Percentiles rank a stretch among this genome's conserved stretches.
phyloP scores from a whole-genome alignment of 1,284 basidiomycete genomes.

The Malassezia nana region DNA sequence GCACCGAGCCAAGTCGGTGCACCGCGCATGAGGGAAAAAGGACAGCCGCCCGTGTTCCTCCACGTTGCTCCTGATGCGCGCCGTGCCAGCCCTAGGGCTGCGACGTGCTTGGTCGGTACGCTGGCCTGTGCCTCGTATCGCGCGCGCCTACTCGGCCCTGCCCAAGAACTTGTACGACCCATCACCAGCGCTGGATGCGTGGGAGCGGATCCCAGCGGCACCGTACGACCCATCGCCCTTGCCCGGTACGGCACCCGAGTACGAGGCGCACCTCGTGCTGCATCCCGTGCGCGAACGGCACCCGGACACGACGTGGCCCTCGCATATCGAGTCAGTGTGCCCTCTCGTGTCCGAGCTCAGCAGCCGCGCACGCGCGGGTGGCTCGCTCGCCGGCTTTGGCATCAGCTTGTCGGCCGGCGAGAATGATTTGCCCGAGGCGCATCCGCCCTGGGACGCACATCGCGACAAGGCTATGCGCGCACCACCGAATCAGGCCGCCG shows the following conservation, averaged over 20 bases:
- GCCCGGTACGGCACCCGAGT: conserved; percentile 32
- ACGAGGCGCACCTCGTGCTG: conserved; percentile 36
- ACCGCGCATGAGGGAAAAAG: not conserved
- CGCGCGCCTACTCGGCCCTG: not conserved
- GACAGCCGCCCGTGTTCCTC: not conserved
- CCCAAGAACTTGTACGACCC: conserved; percentile 13
- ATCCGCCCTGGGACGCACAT: conserved; percentile 25
- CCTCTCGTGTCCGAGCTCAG: conserved; percentile 36
- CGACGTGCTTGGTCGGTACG: not conserved
- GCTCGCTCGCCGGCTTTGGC: conserved; percentile 32
- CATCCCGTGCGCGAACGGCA: conserved; percentile 23
- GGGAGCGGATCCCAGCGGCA: conserved; percentile 26
- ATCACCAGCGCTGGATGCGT: conserved; percentile 25
- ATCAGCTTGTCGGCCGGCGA: conserved; percentile 28
- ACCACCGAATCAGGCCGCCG: conserved; percentile 25
- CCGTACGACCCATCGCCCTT: conserved; percentile 35
- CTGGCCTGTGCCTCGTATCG: not conserved
- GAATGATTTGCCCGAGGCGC: conserved; percentile 3
- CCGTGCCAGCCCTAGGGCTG: not conserved
- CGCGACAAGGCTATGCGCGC: conserved; percentile 27
- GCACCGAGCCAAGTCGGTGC: not conserved
- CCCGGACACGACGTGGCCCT: conserved; percentile 30
- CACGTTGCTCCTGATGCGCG: not conserved
- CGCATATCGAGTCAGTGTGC: conserved; percentile 29
- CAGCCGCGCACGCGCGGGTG: conserved; percentile 26